phyloP scores from a whole-genome alignment of 2,329 filamentous ascomycete species.

The Ophiostoma ips region DNA sequence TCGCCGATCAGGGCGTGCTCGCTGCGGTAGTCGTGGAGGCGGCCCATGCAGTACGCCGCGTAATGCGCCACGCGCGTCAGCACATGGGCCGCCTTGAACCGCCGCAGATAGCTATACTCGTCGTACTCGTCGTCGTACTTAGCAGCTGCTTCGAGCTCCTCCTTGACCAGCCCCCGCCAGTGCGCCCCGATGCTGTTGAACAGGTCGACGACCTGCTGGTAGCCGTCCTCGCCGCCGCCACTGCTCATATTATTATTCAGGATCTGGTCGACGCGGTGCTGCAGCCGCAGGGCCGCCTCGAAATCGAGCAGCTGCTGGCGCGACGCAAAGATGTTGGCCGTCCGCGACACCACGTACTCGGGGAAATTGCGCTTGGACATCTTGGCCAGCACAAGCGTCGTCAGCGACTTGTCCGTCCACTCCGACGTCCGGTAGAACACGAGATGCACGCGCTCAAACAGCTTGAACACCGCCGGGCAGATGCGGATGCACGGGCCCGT shows the following conservation, averaged over 20 bases:
- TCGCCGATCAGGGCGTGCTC: conserved; percentile 65
- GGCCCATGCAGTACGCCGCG: conserved; percentile 61
- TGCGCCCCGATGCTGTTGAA: conserved; percentile 64
- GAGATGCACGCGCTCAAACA: conserved; percentile 89
- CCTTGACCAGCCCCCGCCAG: conserved; percentile 60
- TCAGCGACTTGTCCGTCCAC: conserved; percentile 95
- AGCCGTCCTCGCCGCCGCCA: conserved; percentile 55
- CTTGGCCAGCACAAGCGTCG: conserved; percentile 84
- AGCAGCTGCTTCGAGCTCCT: conserved; percentile 59
- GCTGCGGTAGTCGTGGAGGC: conserved; percentile 63
- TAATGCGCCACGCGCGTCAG: conserved; percentile 93
- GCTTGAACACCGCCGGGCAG: conserved; percentile 53
- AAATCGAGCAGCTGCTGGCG: conserved; percentile 70
- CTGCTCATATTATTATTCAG: too few species aligned
- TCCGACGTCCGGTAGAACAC: conserved; percentile 94
- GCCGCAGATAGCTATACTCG: conserved; percentile 77
- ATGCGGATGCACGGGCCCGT: conserved; percentile 78
- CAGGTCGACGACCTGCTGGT: conserved; percentile 54
- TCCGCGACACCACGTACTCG: conserved; percentile 77
- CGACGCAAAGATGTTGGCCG: conserved; percentile 74
- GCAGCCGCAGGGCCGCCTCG: conserved; percentile 69
- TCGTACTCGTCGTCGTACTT: conserved; percentile 36
- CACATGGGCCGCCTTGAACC: conserved; percentile 82
- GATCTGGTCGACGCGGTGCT: conserved; percentile 67
- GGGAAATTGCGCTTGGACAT: conserved; percentile 82